These are phyloP conservation scores for Fusarium palustre DNA, from an alignment of 2,329 filamentous ascomycete species.

Conservation along the genomic window DNA sequence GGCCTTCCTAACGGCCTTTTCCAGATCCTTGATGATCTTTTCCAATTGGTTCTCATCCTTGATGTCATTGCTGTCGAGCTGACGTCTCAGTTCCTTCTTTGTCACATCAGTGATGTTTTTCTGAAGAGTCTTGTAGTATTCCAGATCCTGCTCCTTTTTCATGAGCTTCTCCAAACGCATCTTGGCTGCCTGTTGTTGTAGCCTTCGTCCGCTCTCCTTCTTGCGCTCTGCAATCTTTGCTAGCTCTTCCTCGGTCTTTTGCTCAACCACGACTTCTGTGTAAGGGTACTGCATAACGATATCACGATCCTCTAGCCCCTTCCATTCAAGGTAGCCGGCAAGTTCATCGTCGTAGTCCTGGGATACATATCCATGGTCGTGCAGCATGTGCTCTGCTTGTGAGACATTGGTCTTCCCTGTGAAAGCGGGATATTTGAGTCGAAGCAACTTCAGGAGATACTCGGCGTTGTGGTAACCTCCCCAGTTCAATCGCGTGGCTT, in stretches of 20 bases:
- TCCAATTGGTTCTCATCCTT: constrained; percentile 91
- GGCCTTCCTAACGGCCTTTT: constrained; percentile 88
- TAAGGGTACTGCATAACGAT: constrained; percentile 92
- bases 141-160: constrained; percentile 93
- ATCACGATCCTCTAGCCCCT: constrained; percentile 88
- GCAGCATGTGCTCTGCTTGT: constrained; percentile 88
- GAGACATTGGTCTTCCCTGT: constrained; percentile 85
- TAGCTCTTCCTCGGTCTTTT: constrained; percentile 95
- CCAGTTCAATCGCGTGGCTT: constrained; percentile 94
- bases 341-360: constrained; percentile 85
- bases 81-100: constrained; percentile 89
- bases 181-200: constrained; percentile 97
- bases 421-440: constrained; percentile 91
- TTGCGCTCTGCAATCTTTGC: constrained; percentile 91
- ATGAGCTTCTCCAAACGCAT: constrained; percentile 96
- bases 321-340: constrained; percentile 85
- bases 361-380: constrained; percentile 90
- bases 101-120: constrained; percentile 76
- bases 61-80: constrained; percentile 90
- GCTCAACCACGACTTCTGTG: constrained; percentile 87
- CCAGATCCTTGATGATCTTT: constrained; percentile 85
- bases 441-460: constrained; percentile 89
- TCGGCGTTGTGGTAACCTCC: constrained; percentile 90
- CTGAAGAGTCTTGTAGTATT: constrained; percentile 91
- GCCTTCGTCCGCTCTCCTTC: constrained; percentile 88